Evolutionary conservation across 2,329 filamentous ascomycete species (phyloP).

Genomic region (Plenodomus biglobosus): DNA sequence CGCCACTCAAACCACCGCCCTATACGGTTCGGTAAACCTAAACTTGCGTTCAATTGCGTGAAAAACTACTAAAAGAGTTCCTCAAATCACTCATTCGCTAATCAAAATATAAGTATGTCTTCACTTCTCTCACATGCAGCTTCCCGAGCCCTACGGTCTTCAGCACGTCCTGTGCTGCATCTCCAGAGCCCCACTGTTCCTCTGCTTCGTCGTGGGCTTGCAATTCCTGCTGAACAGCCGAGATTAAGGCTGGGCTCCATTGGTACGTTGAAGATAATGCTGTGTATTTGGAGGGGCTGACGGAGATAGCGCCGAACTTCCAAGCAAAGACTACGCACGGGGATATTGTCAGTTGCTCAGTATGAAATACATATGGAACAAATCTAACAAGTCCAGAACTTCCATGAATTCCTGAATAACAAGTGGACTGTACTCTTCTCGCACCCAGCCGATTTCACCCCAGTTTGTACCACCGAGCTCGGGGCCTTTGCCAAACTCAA

Average conservation of each 20-base stretch:
- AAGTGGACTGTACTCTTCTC: conserved; percentile 83
- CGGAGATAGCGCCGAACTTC: conserved; percentile 71
- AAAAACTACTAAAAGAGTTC: not conserved
- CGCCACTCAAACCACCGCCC: too few relatives aligned
- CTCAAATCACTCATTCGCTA: not conserved
- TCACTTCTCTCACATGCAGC: conserved; percentile 36
- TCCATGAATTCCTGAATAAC: conserved; percentile 78
- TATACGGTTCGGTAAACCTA: too few relatives aligned
- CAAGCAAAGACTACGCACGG: conserved; percentile 77
- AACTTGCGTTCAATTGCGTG: too few relatives aligned
- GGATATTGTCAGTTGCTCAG: conserved; percentile 54
- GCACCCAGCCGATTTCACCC: conserved; percentile 86
- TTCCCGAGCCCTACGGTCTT: conserved; percentile 33
- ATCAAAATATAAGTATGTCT: conserved; percentile 30
- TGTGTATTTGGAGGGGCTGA: not conserved
- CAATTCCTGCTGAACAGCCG: conserved; percentile 44
- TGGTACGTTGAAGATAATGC: conserved; percentile 19
- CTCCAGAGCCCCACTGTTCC: conserved; percentile 27
- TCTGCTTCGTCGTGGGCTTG: conserved; percentile 43
- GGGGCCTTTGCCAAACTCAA: conserved; percentile 89
- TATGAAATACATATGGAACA: conserved; percentile 45
- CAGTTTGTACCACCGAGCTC: conserved; percentile 94
- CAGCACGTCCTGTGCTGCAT: conserved; percentile 16
- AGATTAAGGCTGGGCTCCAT: conserved; percentile 49
- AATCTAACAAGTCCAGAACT: conserved; percentile 39